Conservation (phyloP, 2,329 filamentous ascomycete species). For the Calonectria honghensis region DNA sequence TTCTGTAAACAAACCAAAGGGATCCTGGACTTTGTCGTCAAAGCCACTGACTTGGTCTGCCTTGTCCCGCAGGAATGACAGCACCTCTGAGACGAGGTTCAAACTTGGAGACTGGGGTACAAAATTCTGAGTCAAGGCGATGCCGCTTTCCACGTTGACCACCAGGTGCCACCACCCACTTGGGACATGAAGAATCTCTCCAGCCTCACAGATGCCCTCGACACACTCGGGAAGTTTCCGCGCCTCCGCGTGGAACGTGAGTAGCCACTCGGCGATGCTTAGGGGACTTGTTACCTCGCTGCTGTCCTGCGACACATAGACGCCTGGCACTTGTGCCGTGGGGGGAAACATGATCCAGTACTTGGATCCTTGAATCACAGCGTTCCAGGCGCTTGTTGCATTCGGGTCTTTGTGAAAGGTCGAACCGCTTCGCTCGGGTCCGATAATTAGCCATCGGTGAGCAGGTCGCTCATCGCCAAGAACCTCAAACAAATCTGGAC, state of each 20-base stretch:
- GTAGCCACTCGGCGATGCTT: slow-evolving; percentile 96
- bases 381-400: slow-evolving; percentile 91
- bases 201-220: slow-evolving; percentile 88
- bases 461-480: slow-evolving; percentile 87
- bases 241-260: slow-evolving; percentile 91
- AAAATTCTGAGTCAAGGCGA: slow-evolving; percentile 97
- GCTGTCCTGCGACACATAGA: slow-evolving; percentile 91
- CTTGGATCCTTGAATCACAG: slow-evolving; percentile 90
- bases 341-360: slow-evolving; percentile 99
- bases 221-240: slow-evolving; percentile 84
- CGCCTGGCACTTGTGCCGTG: slow-evolving; percentile 85
- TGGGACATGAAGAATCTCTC: slow-evolving; percentile 94
- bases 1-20: slow-evolving; percentile 84
- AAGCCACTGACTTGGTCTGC: slow-evolving; percentile 93
- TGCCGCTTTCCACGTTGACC: slow-evolving; percentile 88
- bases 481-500: slow-evolving; percentile 88
- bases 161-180: slow-evolving; percentile 98
- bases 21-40: slow-evolving; percentile 80
- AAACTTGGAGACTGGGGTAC: slow-evolving; percentile 78
- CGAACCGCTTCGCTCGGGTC: slow-evolving; percentile 89
- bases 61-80: slow-evolving; percentile 88
- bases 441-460: slow-evolving; percentile 93
- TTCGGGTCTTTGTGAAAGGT: slow-evolving; percentile 94
- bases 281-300: slow-evolving; percentile 95
- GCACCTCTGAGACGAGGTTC: slow-evolving; percentile 80